A percentile compares a stretch with the other conserved stretches of the same genome.
phyloP scores from a whole-genome alignment of 2,329 filamentous ascomycete genomes.

The Niveomyces coronatus region DNA sequence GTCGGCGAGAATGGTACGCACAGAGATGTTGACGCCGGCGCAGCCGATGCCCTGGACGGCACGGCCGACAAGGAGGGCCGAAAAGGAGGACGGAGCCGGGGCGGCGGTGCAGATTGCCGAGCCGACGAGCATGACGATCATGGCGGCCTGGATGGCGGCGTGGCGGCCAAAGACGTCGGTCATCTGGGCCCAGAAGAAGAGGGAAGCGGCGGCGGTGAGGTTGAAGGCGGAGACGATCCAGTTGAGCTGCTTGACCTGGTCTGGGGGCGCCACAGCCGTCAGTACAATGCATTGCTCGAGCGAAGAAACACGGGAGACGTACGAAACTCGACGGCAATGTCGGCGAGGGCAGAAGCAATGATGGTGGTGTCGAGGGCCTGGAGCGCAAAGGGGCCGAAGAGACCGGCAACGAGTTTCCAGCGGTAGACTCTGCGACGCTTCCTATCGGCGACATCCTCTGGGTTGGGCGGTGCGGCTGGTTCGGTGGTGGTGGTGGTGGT shows the following conservation, averaged over 20 bases:
- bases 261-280: conserved; percentile 49
- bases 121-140: conserved; percentile 43
- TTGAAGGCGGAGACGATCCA: conserved; percentile 59
- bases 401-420: conserved; percentile 44
- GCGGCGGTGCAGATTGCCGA: conserved; percentile 46
- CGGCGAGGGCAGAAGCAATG: conserved; percentile 8
- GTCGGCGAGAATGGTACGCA: conserved; percentile 48
- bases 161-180: conserved; percentile 52
- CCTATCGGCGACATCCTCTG: conserved; percentile 9
- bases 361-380: conserved; percentile 53
- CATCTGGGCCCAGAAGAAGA: conserved; percentile 50
- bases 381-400: conserved; percentile 47
- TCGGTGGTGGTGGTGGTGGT: background rate
- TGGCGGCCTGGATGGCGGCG: conserved; percentile 40
- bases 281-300: conserved; percentile 17
- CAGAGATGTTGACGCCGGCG: conserved; percentile 45
- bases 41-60: conserved; percentile 48
- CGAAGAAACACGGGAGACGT: background rate
- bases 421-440: conserved; percentile 25
- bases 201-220: conserved; percentile 50
- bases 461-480: too few species aligned
- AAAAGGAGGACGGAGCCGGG: conserved; percentile 38
- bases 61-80: conserved; percentile 46
- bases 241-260: conserved; percentile 41
- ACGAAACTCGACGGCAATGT: conserved; percentile 8